Conservation (phyloP, 768 basidiomycete genomes). For the Pseudohyphozyma bogoriensis region DNA sequence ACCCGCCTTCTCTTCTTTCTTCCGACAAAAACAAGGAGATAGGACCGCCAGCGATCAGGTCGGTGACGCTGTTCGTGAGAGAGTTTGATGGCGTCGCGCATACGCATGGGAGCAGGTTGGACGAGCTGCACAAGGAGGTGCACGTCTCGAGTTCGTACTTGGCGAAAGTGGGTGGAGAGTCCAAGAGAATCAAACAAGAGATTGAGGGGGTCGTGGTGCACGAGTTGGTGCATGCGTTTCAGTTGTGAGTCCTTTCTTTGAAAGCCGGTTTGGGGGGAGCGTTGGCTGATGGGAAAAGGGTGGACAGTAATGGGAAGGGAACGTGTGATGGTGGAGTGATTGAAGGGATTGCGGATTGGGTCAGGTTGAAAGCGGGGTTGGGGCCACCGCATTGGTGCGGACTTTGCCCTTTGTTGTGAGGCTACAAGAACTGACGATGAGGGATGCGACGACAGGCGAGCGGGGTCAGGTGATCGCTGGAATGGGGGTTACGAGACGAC, state of each 20-base stretch:
- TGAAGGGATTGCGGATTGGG: conserved; percentile 72
- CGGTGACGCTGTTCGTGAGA: conserved; percentile 26
- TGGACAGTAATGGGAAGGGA: conserved; percentile 50
- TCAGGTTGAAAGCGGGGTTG: conserved; percentile 52
- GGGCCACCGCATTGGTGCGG: conserved; percentile 62
- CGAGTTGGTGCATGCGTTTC: conserved; percentile 71
- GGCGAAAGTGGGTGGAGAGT: conserved; percentile 36
- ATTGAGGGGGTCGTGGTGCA: conserved; percentile 61
- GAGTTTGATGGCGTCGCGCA: conserved; percentile 60
- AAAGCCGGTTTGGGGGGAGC: too few species aligned
- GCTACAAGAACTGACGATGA: too few species aligned
- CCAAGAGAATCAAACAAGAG: conserved; percentile 48
- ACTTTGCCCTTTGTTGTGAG: too few species aligned
- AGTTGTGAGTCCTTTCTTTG: too few species aligned
- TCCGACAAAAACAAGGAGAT: neutral
- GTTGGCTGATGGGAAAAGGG: too few species aligned
- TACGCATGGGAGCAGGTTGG: conserved; percentile 48
- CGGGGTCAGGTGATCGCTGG: conserved; percentile 47
- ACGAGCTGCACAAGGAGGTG: conserved; percentile 55
- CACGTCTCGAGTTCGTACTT: conserved; percentile 62
- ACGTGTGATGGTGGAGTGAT: conserved; percentile 60
- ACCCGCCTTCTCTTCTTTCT: neutral
- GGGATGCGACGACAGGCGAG: too few species aligned
- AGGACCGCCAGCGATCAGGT: conserved; percentile 9
- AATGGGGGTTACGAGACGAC: conserved; percentile 67